These are phyloP conservation scores for Solanum bukasovii DNA, from an alignment of 257 asterid genomes.

Conservation along the genomic window DNA sequence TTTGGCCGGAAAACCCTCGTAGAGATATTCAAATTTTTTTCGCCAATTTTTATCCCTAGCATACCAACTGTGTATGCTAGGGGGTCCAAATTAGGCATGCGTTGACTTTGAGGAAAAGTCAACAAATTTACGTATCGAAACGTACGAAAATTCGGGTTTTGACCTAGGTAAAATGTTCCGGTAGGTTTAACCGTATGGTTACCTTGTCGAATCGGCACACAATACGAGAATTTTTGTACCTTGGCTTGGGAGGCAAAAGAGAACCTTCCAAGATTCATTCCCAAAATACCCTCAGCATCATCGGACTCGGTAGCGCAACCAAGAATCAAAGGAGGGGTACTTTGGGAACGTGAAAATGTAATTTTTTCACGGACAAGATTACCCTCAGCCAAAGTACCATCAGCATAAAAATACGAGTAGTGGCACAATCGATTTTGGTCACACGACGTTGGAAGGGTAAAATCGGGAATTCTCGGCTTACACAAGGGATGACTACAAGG, in stretches of 20 bases:
- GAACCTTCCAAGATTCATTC: slow-evolving; percentile 77
- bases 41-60: slow-evolving; percentile 45
- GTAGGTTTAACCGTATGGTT: slow-evolving; percentile 19
- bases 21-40: slow-evolving; percentile 36
- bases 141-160: slow-evolving; percentile 38
- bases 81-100: slow-evolving; percentile 70
- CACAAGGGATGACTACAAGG: slow-evolving; percentile 71
- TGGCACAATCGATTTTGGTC: slow-evolving; percentile 66
- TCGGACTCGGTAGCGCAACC: slow-evolving; percentile 59
- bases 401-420: slow-evolving; percentile 78
- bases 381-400: slow-evolving; percentile 81
- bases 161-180: slow-evolving; percentile 63
- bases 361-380: slow-evolving; percentile 66
- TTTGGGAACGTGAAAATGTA: slow-evolving; percentile 39
- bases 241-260: slow-evolving; percentile 75
- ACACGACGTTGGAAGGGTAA: slow-evolving; percentile 70
- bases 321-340: slow-evolving; percentile 76
- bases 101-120: slow-evolving; percentile 52
- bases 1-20: slow-evolving; percentile 49
- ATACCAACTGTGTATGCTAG: slow-evolving; percentile 65
- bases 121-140: slow-evolving; percentile 35
- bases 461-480: slow-evolving; percentile 80
- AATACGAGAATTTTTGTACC: slow-evolving; percentile 59
- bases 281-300: slow-evolving; percentile 75
- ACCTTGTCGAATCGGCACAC: slow-evolving; percentile 43